Evolutionary conservation across 2,329 filamentous ascomycete species (phyloP).

Genomic region (Zasmidium citrigriseum): DNA sequence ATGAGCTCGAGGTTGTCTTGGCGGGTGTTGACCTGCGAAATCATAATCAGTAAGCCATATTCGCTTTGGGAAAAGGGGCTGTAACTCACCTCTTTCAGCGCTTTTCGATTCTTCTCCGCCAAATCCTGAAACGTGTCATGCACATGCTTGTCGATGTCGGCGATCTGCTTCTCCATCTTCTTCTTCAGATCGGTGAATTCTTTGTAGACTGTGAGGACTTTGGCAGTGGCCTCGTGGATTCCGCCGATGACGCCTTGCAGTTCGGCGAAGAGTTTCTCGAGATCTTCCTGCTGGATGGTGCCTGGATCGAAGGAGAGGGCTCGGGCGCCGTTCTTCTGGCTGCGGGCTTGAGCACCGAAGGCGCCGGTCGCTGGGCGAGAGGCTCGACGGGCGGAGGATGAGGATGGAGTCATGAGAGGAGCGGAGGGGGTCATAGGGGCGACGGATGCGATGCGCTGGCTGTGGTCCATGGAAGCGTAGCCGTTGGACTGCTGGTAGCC

Average conservation of each 20-base stretch:
- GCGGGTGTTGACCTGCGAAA: neutral
- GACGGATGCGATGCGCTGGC: no score
- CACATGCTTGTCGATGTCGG: neutral
- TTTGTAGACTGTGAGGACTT: neutral
- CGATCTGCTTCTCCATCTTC: neutral
- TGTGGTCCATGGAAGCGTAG: no score
- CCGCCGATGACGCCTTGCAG: neutral
- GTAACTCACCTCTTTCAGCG: neutral
- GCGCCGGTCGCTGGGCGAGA: neutral
- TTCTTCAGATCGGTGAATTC: neutral
- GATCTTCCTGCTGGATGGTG: neutral
- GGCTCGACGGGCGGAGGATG: neutral
- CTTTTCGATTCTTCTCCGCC: neutral
- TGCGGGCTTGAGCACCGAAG: neutral
- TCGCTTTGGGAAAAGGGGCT: no score
- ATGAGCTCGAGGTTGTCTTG: neutral
- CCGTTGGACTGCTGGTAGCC: no score
- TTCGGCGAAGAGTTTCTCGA: neutral
- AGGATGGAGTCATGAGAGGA: no score
- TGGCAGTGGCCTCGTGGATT: neutral
- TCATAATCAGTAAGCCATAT: neutral
- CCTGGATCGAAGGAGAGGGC: neutral
- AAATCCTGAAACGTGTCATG: neutral
- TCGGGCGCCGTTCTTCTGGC: neutral
- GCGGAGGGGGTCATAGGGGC: no score